Percentiles rank a stretch among this genome's conserved stretches.
Evolutionary conservation across 106 monocot species (phyloP).

Genomic region (Acorus calamus): DNA sequence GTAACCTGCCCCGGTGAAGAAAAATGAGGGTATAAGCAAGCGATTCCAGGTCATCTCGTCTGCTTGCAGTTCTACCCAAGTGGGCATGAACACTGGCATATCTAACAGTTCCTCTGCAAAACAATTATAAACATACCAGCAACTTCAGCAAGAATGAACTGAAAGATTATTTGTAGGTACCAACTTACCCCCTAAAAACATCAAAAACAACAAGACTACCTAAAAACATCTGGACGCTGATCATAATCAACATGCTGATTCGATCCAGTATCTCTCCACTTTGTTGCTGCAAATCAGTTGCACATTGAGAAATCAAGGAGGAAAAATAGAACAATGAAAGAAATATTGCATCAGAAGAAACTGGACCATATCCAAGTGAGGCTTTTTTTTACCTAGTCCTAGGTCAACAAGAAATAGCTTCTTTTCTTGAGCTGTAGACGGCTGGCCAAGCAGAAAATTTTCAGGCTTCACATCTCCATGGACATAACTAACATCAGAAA

Average conservation of each 20-base stretch:
- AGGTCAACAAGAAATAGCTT: conserved; percentile 32
- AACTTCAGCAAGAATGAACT: not conserved
- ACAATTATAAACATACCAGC: not conserved
- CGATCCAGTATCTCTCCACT: conserved; percentile 19
- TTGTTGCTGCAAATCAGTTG: conserved; percentile 13
- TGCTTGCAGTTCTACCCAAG: conserved; percentile 28
- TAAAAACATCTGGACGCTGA: conserved; percentile 29
- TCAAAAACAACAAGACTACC: not conserved
- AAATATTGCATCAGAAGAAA: not conserved
- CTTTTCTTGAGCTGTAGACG: conserved; percentile 21
- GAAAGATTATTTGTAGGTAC: not conserved
- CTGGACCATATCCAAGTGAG: not conserved
- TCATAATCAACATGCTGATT: conserved; percentile 23
- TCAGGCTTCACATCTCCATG: conserved; percentile 36
- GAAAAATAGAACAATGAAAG: not conserved
- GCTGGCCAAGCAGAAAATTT: conserved; percentile 24
- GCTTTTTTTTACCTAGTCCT: conserved; percentile 17
- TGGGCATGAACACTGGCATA: conserved; percentile 43
- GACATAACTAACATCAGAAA: conserved; percentile 13
- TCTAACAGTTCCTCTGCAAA: conserved; percentile 22
- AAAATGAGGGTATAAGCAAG: conserved; percentile 30
- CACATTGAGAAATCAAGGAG: not conserved
- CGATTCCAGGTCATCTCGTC: conserved; percentile 33
- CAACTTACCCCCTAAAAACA: not conserved
- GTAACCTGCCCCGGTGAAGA: conserved; percentile 22